A percentile compares a stretch with the other conserved stretches of the same genome.
These are phyloP conservation scores for Tuber borchii DNA, from an alignment of 495 filamentous ascomycete species.

Conservation along the genomic window DNA sequence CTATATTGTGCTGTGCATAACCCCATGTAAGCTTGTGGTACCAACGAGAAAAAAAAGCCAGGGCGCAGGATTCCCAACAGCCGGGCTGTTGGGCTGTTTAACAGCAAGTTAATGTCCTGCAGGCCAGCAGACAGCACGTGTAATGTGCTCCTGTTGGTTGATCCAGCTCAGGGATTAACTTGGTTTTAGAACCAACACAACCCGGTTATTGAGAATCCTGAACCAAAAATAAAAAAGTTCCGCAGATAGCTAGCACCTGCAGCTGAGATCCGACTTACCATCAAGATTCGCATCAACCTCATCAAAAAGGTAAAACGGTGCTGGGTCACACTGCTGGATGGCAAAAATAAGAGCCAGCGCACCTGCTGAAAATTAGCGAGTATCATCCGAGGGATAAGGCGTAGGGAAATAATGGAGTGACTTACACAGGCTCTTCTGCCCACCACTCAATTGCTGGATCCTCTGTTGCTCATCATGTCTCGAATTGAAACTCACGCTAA, in stretches of 20 bases:
- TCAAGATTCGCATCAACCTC: constrained; percentile 99
- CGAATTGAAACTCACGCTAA: constrained; percentile 96
- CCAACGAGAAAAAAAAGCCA: neutral
- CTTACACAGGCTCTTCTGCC: constrained; percentile 80
- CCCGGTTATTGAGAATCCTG: neutral
- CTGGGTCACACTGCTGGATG: constrained; percentile 96
- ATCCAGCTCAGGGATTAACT: constrained; percentile 5
- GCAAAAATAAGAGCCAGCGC: constrained; percentile 95
- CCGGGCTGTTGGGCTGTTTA: neutral
- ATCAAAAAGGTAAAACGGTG: constrained; percentile 97
- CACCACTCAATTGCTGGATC: constrained; percentile 92
- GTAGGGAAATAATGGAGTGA: constrained; percentile 3
- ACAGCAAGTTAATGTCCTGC: constrained; percentile 1
- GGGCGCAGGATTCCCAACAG: constrained; percentile 2
- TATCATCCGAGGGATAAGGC: neutral
- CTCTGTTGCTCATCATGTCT: constrained; percentile 95
- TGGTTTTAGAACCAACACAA: neutral
- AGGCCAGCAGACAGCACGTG: constrained; percentile 1
- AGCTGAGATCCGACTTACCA: constrained; percentile 45
- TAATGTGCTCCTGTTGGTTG: neutral
- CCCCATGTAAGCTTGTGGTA: constrained; percentile 15
- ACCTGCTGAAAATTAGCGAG: constrained; percentile 61
- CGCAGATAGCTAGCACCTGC: neutral
- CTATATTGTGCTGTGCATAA: constrained; percentile 62
- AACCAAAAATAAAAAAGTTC: neutral